These are phyloP conservation scores for Biscutella laevigata DNA, from an alignment of 441 rosid species.

Conservation along the genomic window DNA sequence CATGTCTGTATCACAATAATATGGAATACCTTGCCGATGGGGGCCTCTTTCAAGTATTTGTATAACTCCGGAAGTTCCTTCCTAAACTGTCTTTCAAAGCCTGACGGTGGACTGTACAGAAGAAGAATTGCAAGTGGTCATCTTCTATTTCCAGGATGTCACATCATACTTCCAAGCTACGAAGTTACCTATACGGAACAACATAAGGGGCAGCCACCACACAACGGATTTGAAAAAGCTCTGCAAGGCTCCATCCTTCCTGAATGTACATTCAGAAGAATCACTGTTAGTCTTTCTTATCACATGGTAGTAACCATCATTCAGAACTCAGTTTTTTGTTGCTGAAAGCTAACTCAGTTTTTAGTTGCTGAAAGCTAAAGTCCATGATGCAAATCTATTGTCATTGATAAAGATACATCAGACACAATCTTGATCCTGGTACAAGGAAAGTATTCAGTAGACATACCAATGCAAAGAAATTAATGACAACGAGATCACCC, in stretches of 20 bases:
- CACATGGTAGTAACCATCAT: not conserved
- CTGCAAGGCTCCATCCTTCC: slow-evolving; percentile 98
- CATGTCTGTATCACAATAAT: slow-evolving; percentile 7
- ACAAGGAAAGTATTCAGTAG: not conserved
- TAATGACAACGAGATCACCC: slow-evolving; percentile 67
- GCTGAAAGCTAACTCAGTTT: too few relatives aligned
- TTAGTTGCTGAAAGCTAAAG: not conserved
- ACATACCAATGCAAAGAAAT: slow-evolving; percentile 82
- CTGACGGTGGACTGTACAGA: slow-evolving; percentile 61
- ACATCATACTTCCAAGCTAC: slow-evolving; percentile 4
- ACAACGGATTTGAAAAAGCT: slow-evolving; percentile 59
- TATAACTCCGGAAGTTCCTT: slow-evolving; percentile 56
- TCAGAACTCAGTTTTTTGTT: too few relatives aligned
- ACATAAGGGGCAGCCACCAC: slow-evolving; percentile 87
- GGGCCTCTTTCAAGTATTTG: slow-evolving; percentile 65
- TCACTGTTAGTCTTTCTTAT: not conserved
- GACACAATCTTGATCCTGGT: not conserved
- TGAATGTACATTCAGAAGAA: slow-evolving; percentile 16
- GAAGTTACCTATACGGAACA: slow-evolving; percentile 75
- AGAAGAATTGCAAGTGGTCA: slow-evolving; percentile 10
- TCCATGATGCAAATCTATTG: not conserved
- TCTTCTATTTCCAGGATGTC: not conserved
- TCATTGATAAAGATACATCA: slow-evolving; percentile 3
- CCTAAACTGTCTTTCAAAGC: slow-evolving; percentile 54
- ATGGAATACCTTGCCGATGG: slow-evolving; percentile 44